Evolutionary conservation across 1,284 basidiomycete genomes (phyloP).

Genomic region (Marasmius oreades): DNA sequence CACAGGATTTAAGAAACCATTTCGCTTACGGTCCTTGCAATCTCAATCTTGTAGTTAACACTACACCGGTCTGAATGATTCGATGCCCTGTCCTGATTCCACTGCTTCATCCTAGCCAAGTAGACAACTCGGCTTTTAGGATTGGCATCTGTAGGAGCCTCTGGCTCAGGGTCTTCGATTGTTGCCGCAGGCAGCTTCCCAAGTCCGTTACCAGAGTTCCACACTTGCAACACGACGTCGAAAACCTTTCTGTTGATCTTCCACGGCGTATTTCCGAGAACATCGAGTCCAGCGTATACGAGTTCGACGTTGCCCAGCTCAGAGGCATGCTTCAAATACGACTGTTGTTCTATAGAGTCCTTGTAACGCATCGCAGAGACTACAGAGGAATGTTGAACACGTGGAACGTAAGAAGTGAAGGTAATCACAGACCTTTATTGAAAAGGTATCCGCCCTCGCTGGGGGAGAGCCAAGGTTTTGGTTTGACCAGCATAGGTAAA

Average conservation of each 20-base stretch:
- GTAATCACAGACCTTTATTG: constrained; percentile 55
- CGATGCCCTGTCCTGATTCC: constrained; percentile 64
- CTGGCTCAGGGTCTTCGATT: constrained; percentile 62
- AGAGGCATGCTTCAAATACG: constrained; percentile 79
- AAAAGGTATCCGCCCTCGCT: constrained; percentile 85
- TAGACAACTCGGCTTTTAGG: constrained; percentile 63
- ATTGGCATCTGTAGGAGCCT: constrained; percentile 64
- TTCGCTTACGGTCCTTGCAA: constrained; percentile 79
- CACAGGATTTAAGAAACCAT: constrained; percentile 1
- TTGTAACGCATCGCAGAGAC: constrained; percentile 90
- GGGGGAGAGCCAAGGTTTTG: constrained; percentile 82
- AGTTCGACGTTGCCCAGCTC: constrained; percentile 77
- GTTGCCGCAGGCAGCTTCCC: constrained; percentile 74
- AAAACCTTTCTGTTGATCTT: constrained; percentile 67
- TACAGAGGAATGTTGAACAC: constrained; percentile 20
- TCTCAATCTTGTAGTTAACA: constrained; percentile 97
- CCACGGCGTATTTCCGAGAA: constrained; percentile 91
- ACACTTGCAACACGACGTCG: constrained; percentile 59
- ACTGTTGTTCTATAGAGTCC: constrained; percentile 84
- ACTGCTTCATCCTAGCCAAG: constrained; percentile 56
- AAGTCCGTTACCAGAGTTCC: constrained; percentile 81
- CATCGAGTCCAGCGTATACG: constrained; percentile 87
- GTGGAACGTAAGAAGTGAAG: not conserved
- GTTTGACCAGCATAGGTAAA: constrained; percentile 93
- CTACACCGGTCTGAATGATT: constrained; percentile 91